phyloP scores from a whole-genome alignment of 108 stramenopile genomes.

The Bacterosira constricta region DNA sequence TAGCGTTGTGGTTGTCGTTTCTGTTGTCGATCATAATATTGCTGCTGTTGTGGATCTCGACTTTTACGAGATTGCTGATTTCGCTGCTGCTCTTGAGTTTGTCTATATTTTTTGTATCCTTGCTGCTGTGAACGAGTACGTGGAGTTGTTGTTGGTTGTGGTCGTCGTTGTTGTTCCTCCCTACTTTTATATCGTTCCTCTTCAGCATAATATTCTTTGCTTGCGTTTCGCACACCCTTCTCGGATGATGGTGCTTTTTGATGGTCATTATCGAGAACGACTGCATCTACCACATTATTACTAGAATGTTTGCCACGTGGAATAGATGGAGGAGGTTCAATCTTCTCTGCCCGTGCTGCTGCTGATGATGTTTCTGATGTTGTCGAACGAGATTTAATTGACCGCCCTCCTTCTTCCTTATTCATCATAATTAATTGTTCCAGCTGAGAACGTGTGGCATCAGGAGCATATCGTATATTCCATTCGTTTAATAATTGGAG shows the following conservation, averaged over 20 bases:
- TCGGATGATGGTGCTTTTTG: neutral
- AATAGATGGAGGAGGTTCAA: no score
- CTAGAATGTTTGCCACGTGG: neutral
- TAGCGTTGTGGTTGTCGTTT: neutral
- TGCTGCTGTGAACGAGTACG: neutral
- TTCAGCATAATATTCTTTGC: no score
- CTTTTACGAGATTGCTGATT: neutral
- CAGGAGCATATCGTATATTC: constrained; percentile 36
- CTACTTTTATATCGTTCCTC: no score
- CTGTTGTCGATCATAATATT: constrained; percentile 7
- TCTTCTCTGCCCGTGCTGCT: no score
- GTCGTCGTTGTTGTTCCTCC: neutral
- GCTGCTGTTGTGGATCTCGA: neutral
- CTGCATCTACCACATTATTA: constrained; percentile 19
- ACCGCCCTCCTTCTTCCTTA: neutral
- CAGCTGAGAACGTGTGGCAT: constrained; percentile 17
- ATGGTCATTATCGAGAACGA: constrained; percentile 9
- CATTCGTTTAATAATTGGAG: constrained; percentile 15
- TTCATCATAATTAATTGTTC: constrained; percentile 11
- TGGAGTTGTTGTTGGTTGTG: neutral
- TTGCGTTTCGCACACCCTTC: no score
- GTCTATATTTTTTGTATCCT: neutral
- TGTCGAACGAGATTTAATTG: neutral
- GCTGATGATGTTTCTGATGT: neutral
- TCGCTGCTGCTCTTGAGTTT: neutral